Evolutionary conservation across 768 basidiomycete species (phyloP).

Genomic region (Auriculariales sp.): DNA sequence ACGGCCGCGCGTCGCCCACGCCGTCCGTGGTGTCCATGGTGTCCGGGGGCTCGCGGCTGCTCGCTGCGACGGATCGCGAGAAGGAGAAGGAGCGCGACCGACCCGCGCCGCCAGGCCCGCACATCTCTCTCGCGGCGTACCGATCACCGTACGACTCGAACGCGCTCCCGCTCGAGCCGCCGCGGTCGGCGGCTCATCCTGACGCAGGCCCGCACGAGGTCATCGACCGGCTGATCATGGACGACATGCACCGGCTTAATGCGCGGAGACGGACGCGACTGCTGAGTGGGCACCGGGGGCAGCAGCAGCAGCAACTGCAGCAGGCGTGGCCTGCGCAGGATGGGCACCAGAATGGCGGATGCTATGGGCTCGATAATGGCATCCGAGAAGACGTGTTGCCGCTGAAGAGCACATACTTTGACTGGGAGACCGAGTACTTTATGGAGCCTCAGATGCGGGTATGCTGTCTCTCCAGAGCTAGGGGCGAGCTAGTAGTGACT

Average conservation of each 20-base stretch:
- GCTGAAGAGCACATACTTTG: constrained; percentile 81
- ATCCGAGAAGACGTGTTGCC: constrained; percentile 70
- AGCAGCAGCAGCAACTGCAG: constrained; percentile 19
- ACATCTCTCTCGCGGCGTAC: constrained; percentile 63
- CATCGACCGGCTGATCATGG: constrained; percentile 80
- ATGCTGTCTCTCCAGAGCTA: no score
- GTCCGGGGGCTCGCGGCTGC: neutral
- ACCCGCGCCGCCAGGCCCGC: constrained; percentile 24
- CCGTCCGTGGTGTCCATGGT: neutral
- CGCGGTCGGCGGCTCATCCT: constrained; percentile 12
- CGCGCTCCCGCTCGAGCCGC: constrained; percentile 14
- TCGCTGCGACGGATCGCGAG: constrained; percentile 8
- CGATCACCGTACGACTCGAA: constrained; percentile 44
- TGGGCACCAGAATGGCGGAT: constrained; percentile 59
- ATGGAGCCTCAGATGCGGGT: constrained; percentile 99
- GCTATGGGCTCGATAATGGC: constrained; percentile 26
- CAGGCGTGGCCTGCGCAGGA: constrained; percentile 49
- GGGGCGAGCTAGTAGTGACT: constrained; percentile 2
- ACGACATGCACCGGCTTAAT: constrained; percentile 83
- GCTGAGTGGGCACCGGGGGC: constrained; percentile 1
- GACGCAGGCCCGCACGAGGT: constrained; percentile 47
- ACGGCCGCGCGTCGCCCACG: constrained; percentile 1
- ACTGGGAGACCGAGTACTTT: constrained; percentile 96
- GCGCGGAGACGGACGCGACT: constrained; percentile 37
- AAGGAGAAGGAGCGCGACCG: constrained; percentile 55